Conservation (phyloP, 164 flowering plant species). For the Tinospora cordifolia region DNA sequence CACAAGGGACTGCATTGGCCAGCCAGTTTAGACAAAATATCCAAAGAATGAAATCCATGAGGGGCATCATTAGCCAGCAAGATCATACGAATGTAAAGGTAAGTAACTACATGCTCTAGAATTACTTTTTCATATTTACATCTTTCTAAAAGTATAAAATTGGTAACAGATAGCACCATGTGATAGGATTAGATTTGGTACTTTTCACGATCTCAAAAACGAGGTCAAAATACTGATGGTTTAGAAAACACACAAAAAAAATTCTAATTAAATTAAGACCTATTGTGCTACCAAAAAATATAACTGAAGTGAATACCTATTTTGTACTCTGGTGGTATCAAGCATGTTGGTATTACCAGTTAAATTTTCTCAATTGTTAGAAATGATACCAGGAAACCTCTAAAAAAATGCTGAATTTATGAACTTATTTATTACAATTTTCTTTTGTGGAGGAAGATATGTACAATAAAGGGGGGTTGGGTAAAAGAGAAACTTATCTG, state of each 20-base stretch:
- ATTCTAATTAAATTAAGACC: no score
- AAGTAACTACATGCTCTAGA: neutral
- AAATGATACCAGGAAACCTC: neutral
- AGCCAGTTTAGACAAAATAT: no score
- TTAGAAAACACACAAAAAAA: no score
- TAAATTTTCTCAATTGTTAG: neutral
- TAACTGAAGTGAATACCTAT: no score
- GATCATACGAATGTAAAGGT: neutral
- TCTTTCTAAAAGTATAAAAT: neutral
- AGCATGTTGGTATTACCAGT: neutral
- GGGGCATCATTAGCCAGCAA: neutral
- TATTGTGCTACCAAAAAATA: no score
- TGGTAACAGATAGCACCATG: no score
- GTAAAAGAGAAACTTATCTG: neutral
- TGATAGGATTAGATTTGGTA: no score
- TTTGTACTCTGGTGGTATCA: neutral
- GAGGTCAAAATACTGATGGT: no score
- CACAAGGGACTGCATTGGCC: no score
- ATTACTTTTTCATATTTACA: neutral
- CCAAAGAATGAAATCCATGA: neutral
- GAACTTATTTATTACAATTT: neutral
- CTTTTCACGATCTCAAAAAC: no score
- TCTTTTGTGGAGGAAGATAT: neutral
- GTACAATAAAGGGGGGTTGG: neutral
- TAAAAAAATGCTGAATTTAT: neutral